Percentiles rank a stretch among this genome's conserved stretches.
Conservation (phyloP, 768 basidiomycete species). For the Sarcodon aspratus region DNA sequence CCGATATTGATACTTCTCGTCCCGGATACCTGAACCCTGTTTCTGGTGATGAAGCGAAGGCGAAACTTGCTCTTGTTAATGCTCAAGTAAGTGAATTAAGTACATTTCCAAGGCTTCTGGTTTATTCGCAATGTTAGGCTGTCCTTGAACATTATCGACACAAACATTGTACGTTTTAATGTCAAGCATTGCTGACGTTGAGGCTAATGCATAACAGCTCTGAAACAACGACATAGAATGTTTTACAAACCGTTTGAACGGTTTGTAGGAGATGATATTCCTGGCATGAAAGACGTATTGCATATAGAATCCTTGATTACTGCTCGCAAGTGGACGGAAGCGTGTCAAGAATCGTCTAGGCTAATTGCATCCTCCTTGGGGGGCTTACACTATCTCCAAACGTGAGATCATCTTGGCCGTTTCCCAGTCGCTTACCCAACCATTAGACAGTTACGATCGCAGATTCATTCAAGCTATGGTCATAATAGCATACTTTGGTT, state of each 20-base stretch:
- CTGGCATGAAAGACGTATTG: slow-evolving; percentile 23
- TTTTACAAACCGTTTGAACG: slow-evolving; percentile 51
- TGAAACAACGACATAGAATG: slow-evolving; percentile 46
- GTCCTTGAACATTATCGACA: slow-evolving; percentile 68
- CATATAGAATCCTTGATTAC: slow-evolving; percentile 36
- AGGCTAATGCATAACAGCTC: slow-evolving; percentile 26
- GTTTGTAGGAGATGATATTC: slow-evolving; percentile 28
- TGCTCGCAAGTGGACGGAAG: slow-evolving; percentile 31
- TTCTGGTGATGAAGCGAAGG: slow-evolving; percentile 37
- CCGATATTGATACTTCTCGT: slow-evolving; percentile 46
- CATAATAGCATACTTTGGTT: slow-evolving; percentile 61
- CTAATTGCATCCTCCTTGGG: slow-evolving; percentile 43
- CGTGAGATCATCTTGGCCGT: slow-evolving; percentile 19
- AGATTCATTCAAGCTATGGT: slow-evolving; percentile 61
- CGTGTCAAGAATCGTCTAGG: slow-evolving; percentile 33
- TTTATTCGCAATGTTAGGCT: slow-evolving; percentile 24
- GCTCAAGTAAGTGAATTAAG: slow-evolving; percentile 32
- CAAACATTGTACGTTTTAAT: slow-evolving; percentile 49
- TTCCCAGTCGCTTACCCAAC: neutral
- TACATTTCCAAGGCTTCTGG: neutral
- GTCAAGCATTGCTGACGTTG: neutral
- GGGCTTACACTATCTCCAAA: slow-evolving; percentile 72
- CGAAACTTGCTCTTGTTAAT: slow-evolving; percentile 50
- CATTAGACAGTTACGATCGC: slow-evolving; percentile 51
- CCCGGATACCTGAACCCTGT: slow-evolving; percentile 46